Evolutionary conservation across 768 basidiomycete species (phyloP).

Genomic region (Mycena chlorophos): DNA sequence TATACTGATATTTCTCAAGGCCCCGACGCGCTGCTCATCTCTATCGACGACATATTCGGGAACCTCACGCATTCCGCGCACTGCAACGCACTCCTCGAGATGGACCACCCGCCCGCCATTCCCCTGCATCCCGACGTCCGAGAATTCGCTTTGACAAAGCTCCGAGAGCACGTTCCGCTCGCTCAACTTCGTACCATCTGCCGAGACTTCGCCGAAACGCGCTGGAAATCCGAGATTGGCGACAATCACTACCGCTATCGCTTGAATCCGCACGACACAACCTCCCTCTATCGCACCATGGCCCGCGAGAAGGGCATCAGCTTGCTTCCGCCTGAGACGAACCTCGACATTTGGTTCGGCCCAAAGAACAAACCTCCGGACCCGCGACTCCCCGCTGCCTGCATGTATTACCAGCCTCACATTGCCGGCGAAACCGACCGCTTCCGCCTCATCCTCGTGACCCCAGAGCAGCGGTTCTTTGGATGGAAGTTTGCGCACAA

Average conservation of each 20-base stretch:
- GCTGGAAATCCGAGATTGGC: background rate
- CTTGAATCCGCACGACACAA: background rate
- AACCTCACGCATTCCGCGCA: background rate
- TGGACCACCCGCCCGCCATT: background rate
- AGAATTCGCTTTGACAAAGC: background rate
- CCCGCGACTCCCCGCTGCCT: background rate
- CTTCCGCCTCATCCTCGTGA: background rate
- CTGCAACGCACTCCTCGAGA: background rate
- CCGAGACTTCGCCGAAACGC: background rate
- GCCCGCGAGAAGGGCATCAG: background rate
- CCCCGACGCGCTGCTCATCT: background rate
- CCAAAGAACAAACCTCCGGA: background rate
- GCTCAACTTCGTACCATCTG: background rate
- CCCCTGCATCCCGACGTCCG: background rate
- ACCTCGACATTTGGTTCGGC: background rate
- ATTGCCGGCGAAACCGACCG: conserved; percentile 5
- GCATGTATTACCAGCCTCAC: background rate
- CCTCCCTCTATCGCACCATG: conserved; percentile 2
- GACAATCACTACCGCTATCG: background rate
- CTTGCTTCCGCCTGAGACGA: background rate
- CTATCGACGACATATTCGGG: background rate
- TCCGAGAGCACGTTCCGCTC: background rate
- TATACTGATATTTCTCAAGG: background rate
- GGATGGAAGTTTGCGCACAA: conserved; percentile 29
- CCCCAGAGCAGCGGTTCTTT: background rate